These are phyloP conservation scores for Beta lomatogona DNA, from an alignment of 179 eudicot genomes.

Conservation along the genomic window DNA sequence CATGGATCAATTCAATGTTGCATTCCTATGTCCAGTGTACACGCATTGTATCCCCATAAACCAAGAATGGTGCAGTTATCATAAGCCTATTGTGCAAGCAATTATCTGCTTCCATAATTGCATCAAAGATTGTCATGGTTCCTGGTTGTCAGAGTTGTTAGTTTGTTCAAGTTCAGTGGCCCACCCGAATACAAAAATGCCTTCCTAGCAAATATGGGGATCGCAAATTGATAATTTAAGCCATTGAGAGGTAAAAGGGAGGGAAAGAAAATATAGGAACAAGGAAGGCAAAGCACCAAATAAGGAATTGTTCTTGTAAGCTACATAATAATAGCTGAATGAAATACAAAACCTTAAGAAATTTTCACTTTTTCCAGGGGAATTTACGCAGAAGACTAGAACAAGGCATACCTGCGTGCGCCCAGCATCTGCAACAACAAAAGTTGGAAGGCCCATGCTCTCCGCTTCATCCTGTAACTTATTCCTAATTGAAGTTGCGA, in stretches of 20 bases:
- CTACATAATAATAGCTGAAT: background rate
- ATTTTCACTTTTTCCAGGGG: background rate
- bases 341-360: background rate
- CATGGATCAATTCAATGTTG: background rate
- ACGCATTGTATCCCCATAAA: background rate
- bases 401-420: conserved; percentile 72
- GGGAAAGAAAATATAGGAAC: background rate
- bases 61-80: background rate
- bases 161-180: background rate
- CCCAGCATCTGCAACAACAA: conserved; percentile 96
- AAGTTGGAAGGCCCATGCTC: conserved; percentile 86
- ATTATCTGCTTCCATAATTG: background rate
- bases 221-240: background rate
- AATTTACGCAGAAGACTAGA: background rate
- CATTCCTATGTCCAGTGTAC: background rate
- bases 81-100: background rate
- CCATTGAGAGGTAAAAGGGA: background rate
- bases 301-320: background rate
- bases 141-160: background rate
- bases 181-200: background rate
- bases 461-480: conserved; percentile 85
- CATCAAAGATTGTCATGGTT: background rate
- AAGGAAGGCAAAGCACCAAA: too few relatives aligned
- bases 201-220: background rate
- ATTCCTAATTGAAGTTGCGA: conserved; percentile 52